Evolutionary conservation across 2,329 filamentous ascomycete species (phyloP), one percentile per base, ranked within the genome.

Genomic region (Sporothrix pseudoabietina): DNA sequence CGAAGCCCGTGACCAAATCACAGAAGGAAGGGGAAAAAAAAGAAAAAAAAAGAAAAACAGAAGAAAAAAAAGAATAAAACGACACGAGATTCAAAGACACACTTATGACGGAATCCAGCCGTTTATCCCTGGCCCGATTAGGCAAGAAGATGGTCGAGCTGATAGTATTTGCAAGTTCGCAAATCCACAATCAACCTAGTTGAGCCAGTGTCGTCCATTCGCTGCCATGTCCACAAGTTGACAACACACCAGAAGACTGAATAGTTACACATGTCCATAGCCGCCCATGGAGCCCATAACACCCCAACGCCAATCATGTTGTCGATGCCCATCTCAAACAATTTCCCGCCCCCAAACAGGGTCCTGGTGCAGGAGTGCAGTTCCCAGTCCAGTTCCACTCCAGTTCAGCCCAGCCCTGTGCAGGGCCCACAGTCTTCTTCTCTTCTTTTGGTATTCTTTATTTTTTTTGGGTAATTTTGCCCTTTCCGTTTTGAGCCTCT

Each of bases 361-460:
- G 39, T 47, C 39, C 22, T 47, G 39, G n/a, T 66, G 39, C 61
- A 65, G 26, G 2, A 26, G 26, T 26, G 26, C 26, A 26, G 26
- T 26, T 26, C 26, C 26, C 26, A 26, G 26, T 26, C 26, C 26
- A 26, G 61, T 14, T 65, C 35, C 35, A 44, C 7, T 54, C n/a
- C 39, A 66, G 61, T 47, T 66, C 39, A 66, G n/a, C 61, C 57
- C 35, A 63, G 19, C 32, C 35, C 32, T 63, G 57, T 66, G 35
- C 61, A 66, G 61, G 41, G 16, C 22, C 61, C 35, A 5, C 61
- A 26, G 22, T 63, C 55, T 63, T 54, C n/a, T 52, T 71, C n/a
- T 41, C 26, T 71, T 71, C 57, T 71, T 71, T 71, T 47, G 32
- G 22, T 39, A 35, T 39, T 71, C 41, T 63, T n/a, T 71, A 16